These are phyloP conservation scores for Dactylellina drechsleri DNA, from an alignment of 2,329 filamentous ascomycete genomes.

Conservation along the genomic window DNA sequence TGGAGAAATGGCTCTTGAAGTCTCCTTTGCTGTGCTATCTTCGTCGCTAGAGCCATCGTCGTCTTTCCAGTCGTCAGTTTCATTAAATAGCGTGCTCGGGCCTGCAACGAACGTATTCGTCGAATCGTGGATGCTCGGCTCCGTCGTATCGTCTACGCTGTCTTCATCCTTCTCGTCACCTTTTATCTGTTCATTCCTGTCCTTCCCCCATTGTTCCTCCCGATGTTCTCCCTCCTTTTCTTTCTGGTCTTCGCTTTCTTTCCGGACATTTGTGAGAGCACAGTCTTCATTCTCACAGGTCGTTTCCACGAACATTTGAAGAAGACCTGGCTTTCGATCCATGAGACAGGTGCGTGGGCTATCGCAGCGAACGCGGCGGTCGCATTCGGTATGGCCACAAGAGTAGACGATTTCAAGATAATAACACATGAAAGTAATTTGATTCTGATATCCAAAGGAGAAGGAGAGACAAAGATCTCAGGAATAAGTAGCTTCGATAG, in stretches of 20 bases:
- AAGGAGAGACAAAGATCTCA: too few relatives aligned
- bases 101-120: neutral
- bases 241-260: neutral
- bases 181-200: too few relatives aligned
- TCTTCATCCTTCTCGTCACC: neutral
- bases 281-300: slow-evolving; percentile 3
- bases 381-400: slow-evolving; percentile 26
- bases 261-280: neutral
- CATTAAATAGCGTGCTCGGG: neutral
- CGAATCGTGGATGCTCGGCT: neutral
- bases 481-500: too few relatives aligned
- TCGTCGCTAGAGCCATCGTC: too few relatives aligned
- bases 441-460: too few relatives aligned
- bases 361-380: slow-evolving; percentile 22
- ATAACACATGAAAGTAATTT: slow-evolving; percentile 30
- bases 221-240: too few relatives aligned
- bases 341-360: slow-evolving; percentile 16
- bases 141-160: neutral
- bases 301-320: slow-evolving; percentile 5
- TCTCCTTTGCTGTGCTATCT: too few relatives aligned
- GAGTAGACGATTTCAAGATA: slow-evolving; percentile 21
- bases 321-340: slow-evolving; percentile 8
- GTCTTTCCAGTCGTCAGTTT: neutral
- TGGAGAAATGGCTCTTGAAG: too few relatives aligned
- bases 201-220: too few relatives aligned